Evolutionary conservation across 495 filamentous ascomycete species (phyloP).

Genomic region (Aspergillus egyptiacus): DNA sequence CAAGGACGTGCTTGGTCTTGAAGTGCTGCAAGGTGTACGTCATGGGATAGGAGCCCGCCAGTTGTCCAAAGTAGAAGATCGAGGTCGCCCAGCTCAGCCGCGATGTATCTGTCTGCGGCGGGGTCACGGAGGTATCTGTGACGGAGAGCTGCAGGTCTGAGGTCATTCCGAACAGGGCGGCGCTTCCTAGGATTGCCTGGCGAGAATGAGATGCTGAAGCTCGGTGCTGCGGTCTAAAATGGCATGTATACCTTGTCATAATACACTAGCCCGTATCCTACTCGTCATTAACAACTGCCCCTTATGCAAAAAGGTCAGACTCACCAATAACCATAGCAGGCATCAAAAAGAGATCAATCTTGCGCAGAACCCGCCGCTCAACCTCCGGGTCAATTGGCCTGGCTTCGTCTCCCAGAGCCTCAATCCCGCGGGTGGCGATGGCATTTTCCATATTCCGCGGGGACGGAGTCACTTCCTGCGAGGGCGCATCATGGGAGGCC

Average conservation of each 20-base stretch:
- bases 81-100: slow-evolving; percentile 70
- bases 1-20: slow-evolving; percentile 54
- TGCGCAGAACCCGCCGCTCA: slow-evolving; percentile 53
- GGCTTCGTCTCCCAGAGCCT: slow-evolving; percentile 47
- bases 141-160: slow-evolving; percentile 54
- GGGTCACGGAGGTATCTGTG: slow-evolving; percentile 45
- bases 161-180: slow-evolving; percentile 70
- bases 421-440: slow-evolving; percentile 6
- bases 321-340: slow-evolving; percentile 63
- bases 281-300: not conserved
- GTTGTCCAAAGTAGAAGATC: slow-evolving; percentile 75
- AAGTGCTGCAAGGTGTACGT: slow-evolving; percentile 63
- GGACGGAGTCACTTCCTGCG: no score
- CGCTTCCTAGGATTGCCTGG: slow-evolving; percentile 66
- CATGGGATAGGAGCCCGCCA: slow-evolving; percentile 67
- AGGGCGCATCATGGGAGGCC: no score
- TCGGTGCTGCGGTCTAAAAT: not conserved
- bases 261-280: slow-evolving; percentile 65
- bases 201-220: not conserved
- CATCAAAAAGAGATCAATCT: slow-evolving; percentile 66
- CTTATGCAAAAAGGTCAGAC: not conserved
- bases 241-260: slow-evolving; percentile 60
- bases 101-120: slow-evolving; percentile 52
- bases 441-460: no score
- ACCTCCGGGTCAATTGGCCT: slow-evolving; percentile 47